Evolutionary conservation across 345 rosid genomes (phyloP), one percentile per base, ranked within the genome.

Genomic region (Rhizophora apiculata): DNA sequence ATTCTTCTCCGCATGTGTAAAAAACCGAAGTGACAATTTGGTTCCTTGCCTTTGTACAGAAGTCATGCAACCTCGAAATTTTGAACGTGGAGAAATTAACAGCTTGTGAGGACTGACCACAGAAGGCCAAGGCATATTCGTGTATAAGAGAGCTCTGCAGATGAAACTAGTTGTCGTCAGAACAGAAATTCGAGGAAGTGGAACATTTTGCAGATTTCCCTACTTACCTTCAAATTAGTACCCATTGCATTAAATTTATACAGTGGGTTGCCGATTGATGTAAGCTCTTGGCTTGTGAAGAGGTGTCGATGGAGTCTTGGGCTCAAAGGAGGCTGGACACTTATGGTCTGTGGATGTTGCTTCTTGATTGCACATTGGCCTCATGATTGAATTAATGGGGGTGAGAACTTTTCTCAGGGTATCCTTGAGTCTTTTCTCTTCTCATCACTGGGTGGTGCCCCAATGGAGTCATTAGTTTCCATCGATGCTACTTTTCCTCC

Each of bases 331-430:
- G 32, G 19, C 49, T 4, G 65, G 19, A 51, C 64, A 65, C 7
- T 43, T 69, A 18, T 67, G 74, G 8, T 26, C 74, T 6, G 70
- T 21, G 20, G 34, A 51, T 60, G 68, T 53, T 34, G 11, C 59
- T 24, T 80, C 80, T 60, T 69, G 77, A 10, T 6, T 52, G 54
- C 49, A 43, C 22, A 68, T 71, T 75, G 62, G 70, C 60, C 77
- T 78, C 58, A 66, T 57, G 64, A 85, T 85, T 27, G 77, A 36
- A 76, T 83, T 77, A 60, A 91, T 70, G 2, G 88, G 87, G 68
- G 96, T 82, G 31, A 91, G 85, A 36, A 82, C 92, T 67, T 79
- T 82, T 65, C 95, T 81, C 27, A 79, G 54, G 61, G 92, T 87
- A 82, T 78, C 83, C 78, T 60, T 68, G 18, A 32, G 49, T 71